phyloP scores from a whole-genome alignment of 805 yeast species.

The Metschnikowia santaceciliae region DNA sequence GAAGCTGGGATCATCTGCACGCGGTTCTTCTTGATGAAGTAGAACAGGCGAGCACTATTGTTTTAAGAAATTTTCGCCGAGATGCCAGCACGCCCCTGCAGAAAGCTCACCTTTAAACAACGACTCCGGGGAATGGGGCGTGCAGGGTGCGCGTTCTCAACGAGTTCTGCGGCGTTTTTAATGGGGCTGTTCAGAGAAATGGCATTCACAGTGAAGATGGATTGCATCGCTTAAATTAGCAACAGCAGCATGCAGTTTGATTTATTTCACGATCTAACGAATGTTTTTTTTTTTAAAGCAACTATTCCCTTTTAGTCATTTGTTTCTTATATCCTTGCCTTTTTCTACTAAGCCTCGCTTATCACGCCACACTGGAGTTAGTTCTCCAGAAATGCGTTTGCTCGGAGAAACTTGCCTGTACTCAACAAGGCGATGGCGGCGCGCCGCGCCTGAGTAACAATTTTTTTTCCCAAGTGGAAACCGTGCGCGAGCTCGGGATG shows the following conservation, averaged over 20 bases:
- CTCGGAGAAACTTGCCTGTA: background rate
- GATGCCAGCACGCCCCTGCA: background rate
- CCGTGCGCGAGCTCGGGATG: background rate
- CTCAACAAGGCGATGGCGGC: background rate
- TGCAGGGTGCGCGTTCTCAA: background rate
- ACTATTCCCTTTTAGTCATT: background rate
- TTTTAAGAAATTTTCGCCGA: conserved; percentile 2
- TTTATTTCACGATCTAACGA: background rate
- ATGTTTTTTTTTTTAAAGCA: no score
- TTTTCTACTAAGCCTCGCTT: background rate
- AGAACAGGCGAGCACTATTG: background rate
- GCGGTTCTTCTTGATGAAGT: background rate
- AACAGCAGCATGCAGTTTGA: background rate
- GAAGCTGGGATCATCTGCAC: background rate
- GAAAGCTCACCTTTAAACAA: background rate
- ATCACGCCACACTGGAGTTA: background rate
- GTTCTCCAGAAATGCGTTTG: background rate
- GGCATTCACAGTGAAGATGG: background rate
- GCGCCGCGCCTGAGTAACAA: background rate
- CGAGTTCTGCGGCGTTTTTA: conserved; percentile 2
- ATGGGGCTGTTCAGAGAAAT: background rate
- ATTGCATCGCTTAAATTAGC: background rate
- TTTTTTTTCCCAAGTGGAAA: background rate
- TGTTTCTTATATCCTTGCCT: background rate
- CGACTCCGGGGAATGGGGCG: background rate